These are phyloP conservation scores for Massarina eburnea DNA, from an alignment of 2,329 filamentous ascomycete species.

Conservation along the genomic window DNA sequence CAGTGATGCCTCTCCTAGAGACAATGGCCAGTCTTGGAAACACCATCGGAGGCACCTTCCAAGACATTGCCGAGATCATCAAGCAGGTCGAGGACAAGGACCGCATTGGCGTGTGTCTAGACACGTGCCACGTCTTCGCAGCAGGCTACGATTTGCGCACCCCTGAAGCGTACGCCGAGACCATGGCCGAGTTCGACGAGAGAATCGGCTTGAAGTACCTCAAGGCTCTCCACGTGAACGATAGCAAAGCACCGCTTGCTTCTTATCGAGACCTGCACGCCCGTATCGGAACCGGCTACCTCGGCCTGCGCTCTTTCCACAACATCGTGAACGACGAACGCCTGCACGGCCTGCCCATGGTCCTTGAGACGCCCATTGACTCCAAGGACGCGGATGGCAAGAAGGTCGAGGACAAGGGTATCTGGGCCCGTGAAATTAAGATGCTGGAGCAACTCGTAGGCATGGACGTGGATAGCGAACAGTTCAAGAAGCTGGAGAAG, in stretches of 20 bases:
- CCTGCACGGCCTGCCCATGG: conserved; percentile 81
- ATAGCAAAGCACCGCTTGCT: conserved; percentile 85
- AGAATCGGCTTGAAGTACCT: conserved; percentile 79
- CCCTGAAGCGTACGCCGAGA: conserved; percentile 70
- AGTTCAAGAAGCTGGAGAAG: conserved; percentile 68
- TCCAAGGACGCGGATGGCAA: conserved; percentile 64
- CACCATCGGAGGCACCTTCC: conserved; percentile 80
- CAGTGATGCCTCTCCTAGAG: conserved; percentile 83
- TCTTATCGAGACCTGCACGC: conserved; percentile 89
- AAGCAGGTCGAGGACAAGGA: conserved; percentile 74
- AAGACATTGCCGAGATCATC: conserved; percentile 86
- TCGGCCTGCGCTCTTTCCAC: conserved; percentile 88
- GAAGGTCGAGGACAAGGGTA: conserved; percentile 71
- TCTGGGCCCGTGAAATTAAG: conserved; percentile 96
- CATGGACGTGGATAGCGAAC: conserved; percentile 73
- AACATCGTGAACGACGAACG: conserved; percentile 80
- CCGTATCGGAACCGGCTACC: conserved; percentile 93
- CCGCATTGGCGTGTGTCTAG: conserved; percentile 89
- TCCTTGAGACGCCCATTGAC: conserved; percentile 95
- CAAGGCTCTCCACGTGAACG: conserved; percentile 86
- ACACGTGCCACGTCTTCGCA: conserved; percentile 95
- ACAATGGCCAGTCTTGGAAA: conserved; percentile 92
- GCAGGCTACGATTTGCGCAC: conserved; percentile 87
- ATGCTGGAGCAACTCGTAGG: conserved; percentile 85
- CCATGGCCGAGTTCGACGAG: conserved; percentile 74